Evolutionary conservation across 2,329 filamentous ascomycete genomes (phyloP).

Genomic region (Aspergillus neotritici): DNA sequence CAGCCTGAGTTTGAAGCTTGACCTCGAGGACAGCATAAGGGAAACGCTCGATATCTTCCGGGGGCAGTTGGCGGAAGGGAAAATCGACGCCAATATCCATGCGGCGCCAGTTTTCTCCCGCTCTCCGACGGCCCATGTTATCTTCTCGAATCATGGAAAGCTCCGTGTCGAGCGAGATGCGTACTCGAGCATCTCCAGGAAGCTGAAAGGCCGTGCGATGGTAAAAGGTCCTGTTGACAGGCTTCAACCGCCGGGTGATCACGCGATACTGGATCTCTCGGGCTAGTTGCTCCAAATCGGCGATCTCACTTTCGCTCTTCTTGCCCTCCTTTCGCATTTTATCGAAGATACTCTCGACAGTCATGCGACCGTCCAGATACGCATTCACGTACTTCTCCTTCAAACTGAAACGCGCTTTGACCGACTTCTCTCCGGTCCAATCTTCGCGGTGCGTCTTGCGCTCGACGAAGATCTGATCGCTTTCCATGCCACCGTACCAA

Average conservation of each 20-base stretch:
- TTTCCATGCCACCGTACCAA: conserved; percentile 97
- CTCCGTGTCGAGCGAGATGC: conserved; percentile 94
- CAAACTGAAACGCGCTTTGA: conserved; percentile 89
- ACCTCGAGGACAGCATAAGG: conserved; percentile 96
- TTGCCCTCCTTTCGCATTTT: conserved; percentile 94
- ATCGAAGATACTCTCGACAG: conserved; percentile 85
- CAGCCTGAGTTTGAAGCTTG: conserved; percentile 92
- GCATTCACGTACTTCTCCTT: conserved; percentile 98
- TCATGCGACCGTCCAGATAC: conserved; percentile 76
- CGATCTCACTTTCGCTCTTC: conserved; percentile 86
- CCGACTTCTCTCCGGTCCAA: conserved; percentile 98
- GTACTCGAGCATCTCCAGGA: conserved; percentile 89
- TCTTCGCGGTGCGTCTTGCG: conserved; percentile 97
- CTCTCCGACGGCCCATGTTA: conserved; percentile 69
- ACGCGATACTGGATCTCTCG: conserved; percentile 91
- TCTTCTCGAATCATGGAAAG: conserved; percentile 93
- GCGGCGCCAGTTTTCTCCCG: conserved; percentile 87
- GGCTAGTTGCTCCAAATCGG: conserved; percentile 80
- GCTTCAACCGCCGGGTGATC: conserved; percentile 76
- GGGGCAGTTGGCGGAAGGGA: conserved; percentile 82
- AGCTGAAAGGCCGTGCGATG: conserved; percentile 97
- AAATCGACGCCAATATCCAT: conserved; percentile 97
- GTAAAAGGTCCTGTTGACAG: conserved; percentile 93
- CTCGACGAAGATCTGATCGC: conserved; percentile 92
- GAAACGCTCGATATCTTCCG: conserved; percentile 82